A percentile compares a stretch with the other conserved stretches of the same genome.
phyloP scores from a whole-genome alignment of 2,329 filamentous ascomycete species.

The Scedosporium aurantiacum region DNA sequence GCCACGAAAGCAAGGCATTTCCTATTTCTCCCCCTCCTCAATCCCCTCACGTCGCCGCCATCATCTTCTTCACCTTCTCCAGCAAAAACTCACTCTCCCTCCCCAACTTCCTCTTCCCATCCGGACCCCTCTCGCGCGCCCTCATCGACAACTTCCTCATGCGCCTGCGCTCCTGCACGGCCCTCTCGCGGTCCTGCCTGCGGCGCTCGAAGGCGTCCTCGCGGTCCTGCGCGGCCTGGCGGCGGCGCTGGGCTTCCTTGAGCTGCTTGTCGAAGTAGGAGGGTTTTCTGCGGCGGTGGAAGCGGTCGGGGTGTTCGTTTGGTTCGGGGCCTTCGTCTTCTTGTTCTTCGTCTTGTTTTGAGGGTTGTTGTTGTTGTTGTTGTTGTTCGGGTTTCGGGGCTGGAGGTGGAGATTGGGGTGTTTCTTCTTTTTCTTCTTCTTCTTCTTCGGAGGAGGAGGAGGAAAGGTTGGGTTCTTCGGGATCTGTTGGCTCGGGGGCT shows the following conservation, averaged over 20 bases:
- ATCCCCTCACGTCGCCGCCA: slow-evolving; percentile 21
- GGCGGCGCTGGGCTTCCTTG: slow-evolving; percentile 31
- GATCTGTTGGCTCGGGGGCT: background rate
- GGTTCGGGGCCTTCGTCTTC: background rate
- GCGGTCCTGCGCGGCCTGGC: slow-evolving; percentile 26
- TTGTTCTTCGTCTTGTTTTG: background rate
- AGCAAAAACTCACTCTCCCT: slow-evolving; percentile 69
- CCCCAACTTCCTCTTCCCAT: slow-evolving; percentile 70
- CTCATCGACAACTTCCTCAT: slow-evolving; percentile 60
- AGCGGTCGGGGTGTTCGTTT: background rate
- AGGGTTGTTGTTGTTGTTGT: background rate
- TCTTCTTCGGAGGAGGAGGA: background rate
- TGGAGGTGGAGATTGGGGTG: background rate
- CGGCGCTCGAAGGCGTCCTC: slow-evolving; percentile 30
- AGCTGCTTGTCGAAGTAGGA: slow-evolving; percentile 48
- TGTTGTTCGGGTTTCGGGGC: background rate
- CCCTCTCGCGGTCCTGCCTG: slow-evolving; percentile 54
- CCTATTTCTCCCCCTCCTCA: background rate
- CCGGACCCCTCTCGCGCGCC: slow-evolving; percentile 53
- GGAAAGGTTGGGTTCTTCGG: background rate
- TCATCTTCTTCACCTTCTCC: slow-evolving; percentile 65
- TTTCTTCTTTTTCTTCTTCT: background rate
- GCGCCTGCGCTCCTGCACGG: slow-evolving; percentile 52
- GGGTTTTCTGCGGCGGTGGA: slow-evolving; percentile 2
- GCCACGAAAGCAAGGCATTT: background rate